A percentile compares a stretch with the other conserved stretches of the same genome.
Conservation (phyloP, 2,329 filamentous ascomycete species). For the Colletotrichum lentis region DNA sequence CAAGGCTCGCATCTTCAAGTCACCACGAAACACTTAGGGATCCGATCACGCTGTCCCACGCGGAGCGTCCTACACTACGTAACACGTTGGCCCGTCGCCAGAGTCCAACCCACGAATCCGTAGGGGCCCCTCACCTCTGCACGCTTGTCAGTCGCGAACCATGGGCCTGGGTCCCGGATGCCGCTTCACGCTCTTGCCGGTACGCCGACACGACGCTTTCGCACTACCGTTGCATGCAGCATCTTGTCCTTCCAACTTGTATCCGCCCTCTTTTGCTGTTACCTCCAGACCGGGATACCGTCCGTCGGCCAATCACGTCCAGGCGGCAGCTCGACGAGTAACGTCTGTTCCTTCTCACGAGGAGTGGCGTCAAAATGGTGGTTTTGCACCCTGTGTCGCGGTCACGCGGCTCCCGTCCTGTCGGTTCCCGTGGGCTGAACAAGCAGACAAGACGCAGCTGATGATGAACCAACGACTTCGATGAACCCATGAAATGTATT, state of each 20-base stretch:
- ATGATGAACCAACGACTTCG: background rate
- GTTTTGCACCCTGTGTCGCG: background rate
- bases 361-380: background rate
- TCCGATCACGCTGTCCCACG: background rate
- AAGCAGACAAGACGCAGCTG: no score
- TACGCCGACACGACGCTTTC: constrained; percentile 5
- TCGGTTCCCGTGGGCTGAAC: background rate
- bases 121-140: constrained; percentile 1
- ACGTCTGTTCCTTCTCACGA: no score
- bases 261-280: background rate
- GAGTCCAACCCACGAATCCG: background rate
- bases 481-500: background rate
- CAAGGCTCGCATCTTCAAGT: background rate
- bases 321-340: background rate
- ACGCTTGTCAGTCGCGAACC: background rate
- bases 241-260: background rate
- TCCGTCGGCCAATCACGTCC: constrained; percentile 10
- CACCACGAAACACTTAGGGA: background rate
- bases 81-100: background rate
- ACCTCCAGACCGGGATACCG: background rate
- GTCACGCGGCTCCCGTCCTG: background rate
- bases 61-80: background rate
- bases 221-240: background rate
- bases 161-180: constrained; percentile 16
- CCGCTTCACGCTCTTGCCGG: background rate